Percentiles rank a stretch among this genome's conserved stretches.
These are phyloP conservation scores for Hymenochaete sp. DNA, from an alignment of 1,284 basidiomycete genomes.

Conservation along the genomic window DNA sequence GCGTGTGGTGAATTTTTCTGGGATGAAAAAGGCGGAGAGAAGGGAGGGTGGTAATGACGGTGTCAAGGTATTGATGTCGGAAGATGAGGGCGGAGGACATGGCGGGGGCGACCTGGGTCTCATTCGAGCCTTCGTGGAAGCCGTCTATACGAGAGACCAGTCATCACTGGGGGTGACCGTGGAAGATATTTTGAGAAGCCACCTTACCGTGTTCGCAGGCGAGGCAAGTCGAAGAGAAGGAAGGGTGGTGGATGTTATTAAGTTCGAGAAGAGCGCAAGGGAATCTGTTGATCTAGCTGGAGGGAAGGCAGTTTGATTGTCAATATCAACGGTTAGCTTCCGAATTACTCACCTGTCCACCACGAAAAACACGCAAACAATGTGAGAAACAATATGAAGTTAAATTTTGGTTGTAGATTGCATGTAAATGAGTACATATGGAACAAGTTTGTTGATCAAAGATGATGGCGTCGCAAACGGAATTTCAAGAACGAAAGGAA, in stretches of 20 bases:
- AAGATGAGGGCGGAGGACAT: constrained; percentile 57
- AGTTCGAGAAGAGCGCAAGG: constrained; percentile 49
- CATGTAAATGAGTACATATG: too few relatives aligned
- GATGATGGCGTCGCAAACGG: too few relatives aligned
- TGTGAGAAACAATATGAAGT: too few relatives aligned
- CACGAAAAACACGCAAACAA: too few relatives aligned
- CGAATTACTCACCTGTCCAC: too few relatives aligned
- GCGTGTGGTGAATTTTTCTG: constrained; percentile 64
- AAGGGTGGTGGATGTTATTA: constrained; percentile 52
- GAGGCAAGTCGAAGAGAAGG: constrained; percentile 66
- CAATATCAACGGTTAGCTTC: too few relatives aligned
- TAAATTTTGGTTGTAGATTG: too few relatives aligned
- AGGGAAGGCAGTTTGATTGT: too few relatives aligned
- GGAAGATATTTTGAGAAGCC: constrained; percentile 63
- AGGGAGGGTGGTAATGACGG: too few relatives aligned
- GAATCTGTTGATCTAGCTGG: too few relatives aligned
- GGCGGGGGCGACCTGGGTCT: constrained; percentile 77
- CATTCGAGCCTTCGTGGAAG: constrained; percentile 62
- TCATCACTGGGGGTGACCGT: constrained; percentile 56
- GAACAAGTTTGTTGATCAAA: too few relatives aligned
- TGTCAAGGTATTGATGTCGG: not conserved
- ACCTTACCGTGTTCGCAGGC: constrained; percentile 78
- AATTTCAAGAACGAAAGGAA: not conserved
- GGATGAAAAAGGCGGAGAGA: not conserved
- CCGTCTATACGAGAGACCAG: constrained; percentile 57